Evolutionary conservation across 371 early-diverging fungal species (phyloP), one percentile per base, ranked within the genome.

Genomic region (Zancudomyces culisetae): DNA sequence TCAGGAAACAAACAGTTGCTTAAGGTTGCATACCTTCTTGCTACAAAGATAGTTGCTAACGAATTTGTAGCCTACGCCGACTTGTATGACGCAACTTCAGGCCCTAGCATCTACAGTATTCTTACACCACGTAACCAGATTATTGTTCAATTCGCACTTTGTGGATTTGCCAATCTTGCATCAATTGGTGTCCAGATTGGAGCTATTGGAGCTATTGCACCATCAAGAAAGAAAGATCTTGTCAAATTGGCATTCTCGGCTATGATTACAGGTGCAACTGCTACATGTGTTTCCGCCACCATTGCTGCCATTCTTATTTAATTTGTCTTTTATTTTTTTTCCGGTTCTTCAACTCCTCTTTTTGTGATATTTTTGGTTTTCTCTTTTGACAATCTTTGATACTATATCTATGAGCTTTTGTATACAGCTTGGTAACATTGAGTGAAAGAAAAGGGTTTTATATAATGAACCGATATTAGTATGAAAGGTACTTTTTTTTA

Each of bases 131-230:
- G 46, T n/a, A 27, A 28, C 29, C 13, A 19, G 6, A 28, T 77
- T 24, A 68, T 85, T 48, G 69, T 76, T 1, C 78, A 82, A 26
- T 87, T 85, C 58, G 82, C 87, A 15, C 77, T 88, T 53, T 87
- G 87, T 60, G 87, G 87, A 21, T 91, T 91, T 65, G 89, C 88
- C 55, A 90, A 91, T 68, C 63, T 87, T 45, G 79, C 79, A 10
- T 84, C 84, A 43, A 78, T 89, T 45, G 92, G 89, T 68, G 85
- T 88, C 60, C 87, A 88, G 57, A 79, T 87, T 55, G 82, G 83
- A 53, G 69, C 73, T 40, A 70, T 89, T 55, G 80, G 85, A 50
- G 76, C 85, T 29, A 70, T 91, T 56, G 85, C 90, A 1, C 92
- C 92, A 4, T 70, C 71, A 45, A 74, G 89, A 57, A 76, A 76